phyloP scores from a whole-genome alignment of 345 rosid species.

The Melastoma malabathricum region DNA sequence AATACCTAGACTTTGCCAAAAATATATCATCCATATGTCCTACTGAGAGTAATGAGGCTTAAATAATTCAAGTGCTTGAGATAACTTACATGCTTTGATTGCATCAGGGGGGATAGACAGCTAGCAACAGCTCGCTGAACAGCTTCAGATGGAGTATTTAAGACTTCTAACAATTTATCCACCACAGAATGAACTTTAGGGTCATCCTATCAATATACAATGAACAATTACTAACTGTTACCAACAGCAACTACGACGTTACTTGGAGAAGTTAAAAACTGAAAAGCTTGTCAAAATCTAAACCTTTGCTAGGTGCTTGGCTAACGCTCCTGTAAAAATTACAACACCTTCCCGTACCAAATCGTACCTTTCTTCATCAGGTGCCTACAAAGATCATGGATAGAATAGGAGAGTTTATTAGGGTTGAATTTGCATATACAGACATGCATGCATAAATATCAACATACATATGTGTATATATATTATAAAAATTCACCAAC shows the following conservation, averaged over 20 bases:
- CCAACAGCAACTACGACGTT: background rate
- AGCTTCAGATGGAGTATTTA: slow-evolving; percentile 98
- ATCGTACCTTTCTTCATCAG: slow-evolving; percentile 88
- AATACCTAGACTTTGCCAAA: too few relatives aligned
- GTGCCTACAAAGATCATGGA: slow-evolving; percentile 35
- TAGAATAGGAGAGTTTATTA: background rate
- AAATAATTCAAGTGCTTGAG: background rate
- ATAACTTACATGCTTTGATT: slow-evolving; percentile 60
- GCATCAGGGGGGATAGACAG: slow-evolving; percentile 83
- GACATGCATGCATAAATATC: too few relatives aligned
- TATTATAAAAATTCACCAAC: slow-evolving; percentile 21
- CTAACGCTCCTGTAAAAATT: slow-evolving; percentile 89
- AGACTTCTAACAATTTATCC: slow-evolving; percentile 88
- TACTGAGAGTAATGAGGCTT: background rate
- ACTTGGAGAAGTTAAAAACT: background rate
- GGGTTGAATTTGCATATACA: too few relatives aligned
- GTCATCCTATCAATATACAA: slow-evolving; percentile 41
- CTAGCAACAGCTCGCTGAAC: slow-evolving; percentile 92
- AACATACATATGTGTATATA: too few relatives aligned
- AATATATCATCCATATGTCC: background rate
- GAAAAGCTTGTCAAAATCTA: slow-evolving; percentile 4
- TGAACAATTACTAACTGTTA: slow-evolving; percentile 12
- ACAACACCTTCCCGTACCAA: slow-evolving; percentile 98
- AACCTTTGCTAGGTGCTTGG: slow-evolving; percentile 84
- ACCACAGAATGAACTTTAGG: slow-evolving; percentile 87